phyloP scores from a whole-genome alignment of 352 stramenopile genomes.

The Blastocystis sp. region DNA sequence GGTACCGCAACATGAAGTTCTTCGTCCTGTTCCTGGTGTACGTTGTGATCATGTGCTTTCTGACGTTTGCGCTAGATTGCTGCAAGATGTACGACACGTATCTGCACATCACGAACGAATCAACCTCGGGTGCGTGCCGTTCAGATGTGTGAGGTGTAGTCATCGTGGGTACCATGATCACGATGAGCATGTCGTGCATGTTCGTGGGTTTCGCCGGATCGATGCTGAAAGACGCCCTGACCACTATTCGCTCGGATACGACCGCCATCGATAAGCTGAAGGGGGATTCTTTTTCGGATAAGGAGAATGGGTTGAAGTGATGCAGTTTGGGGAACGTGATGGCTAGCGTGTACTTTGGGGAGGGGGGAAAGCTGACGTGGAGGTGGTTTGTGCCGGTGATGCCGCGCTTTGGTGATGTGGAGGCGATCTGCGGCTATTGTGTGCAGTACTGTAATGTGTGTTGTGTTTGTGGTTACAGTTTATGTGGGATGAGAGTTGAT shows the following conservation, averaged over 20 bases:
- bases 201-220: slow-evolving; percentile 46
- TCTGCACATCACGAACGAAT: not conserved
- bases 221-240: slow-evolving; percentile 10
- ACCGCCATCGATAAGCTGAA: slow-evolving; percentile 47
- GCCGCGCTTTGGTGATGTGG: slow-evolving; percentile 2
- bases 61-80: slow-evolving; percentile 32
- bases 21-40: slow-evolving; percentile 80
- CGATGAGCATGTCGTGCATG: slow-evolving; percentile 53
- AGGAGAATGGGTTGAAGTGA: not conserved
- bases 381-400: slow-evolving; percentile 23
- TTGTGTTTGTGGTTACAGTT: not conserved
- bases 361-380: not conserved
- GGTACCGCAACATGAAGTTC: slow-evolving; percentile 76
- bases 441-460: not conserved
- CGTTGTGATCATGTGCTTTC: slow-evolving; percentile 34
- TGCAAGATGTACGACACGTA: slow-evolving; percentile 34
- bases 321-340: not conserved
- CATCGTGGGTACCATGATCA: slow-evolving; percentile 38
- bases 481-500: too few species aligned
- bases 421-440: not conserved
- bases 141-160: not conserved
- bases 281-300: not conserved
- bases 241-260: slow-evolving; percentile 16
- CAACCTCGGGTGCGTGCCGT: not conserved
- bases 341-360: slow-evolving; percentile 40